phyloP scores from a whole-genome alignment of 2,329 filamentous ascomycete species.

The Hymenoscyphus infarciens region DNA sequence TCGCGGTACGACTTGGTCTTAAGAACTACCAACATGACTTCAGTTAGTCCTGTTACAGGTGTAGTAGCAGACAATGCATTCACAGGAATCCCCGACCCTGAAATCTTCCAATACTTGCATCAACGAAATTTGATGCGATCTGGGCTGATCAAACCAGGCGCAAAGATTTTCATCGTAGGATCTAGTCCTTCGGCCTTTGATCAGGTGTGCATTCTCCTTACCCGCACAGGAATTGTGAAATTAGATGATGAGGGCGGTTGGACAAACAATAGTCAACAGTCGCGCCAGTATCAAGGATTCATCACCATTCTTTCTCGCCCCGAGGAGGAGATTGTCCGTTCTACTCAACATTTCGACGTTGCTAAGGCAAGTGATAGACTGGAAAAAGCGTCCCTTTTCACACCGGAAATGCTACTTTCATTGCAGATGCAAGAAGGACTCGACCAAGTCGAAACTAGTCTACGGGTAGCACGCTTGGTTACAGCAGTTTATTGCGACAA shows the following conservation, averaged over 20 bases:
- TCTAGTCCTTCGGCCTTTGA: slow-evolving; percentile 3
- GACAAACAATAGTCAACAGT: neutral
- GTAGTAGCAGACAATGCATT: neutral
- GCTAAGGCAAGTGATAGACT: neutral
- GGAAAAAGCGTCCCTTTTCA: neutral
- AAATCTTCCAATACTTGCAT: neutral
- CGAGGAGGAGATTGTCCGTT: neutral
- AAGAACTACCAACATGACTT: slow-evolving; percentile 1
- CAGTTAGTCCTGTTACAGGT: neutral
- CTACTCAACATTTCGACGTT: neutral
- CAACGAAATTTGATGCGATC: neutral
- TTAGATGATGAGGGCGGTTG: neutral
- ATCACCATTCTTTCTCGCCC: slow-evolving; percentile 5
- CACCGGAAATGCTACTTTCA: slow-evolving; percentile 3
- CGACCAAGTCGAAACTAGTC: neutral
- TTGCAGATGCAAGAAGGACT: neutral
- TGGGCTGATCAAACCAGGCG: neutral
- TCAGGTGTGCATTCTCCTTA: slow-evolving; percentile 3
- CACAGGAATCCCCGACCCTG: neutral
- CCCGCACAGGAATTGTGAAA: neutral
- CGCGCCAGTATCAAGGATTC: neutral
- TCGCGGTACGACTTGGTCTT: neutral
- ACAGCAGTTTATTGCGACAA: neutral
- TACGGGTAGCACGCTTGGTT: neutral
- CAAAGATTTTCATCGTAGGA: slow-evolving; percentile 2